These are phyloP conservation scores for Talaromyces thailandensis DNA, from an alignment of 495 filamentous ascomycete genomes.

Conservation along the genomic window DNA sequence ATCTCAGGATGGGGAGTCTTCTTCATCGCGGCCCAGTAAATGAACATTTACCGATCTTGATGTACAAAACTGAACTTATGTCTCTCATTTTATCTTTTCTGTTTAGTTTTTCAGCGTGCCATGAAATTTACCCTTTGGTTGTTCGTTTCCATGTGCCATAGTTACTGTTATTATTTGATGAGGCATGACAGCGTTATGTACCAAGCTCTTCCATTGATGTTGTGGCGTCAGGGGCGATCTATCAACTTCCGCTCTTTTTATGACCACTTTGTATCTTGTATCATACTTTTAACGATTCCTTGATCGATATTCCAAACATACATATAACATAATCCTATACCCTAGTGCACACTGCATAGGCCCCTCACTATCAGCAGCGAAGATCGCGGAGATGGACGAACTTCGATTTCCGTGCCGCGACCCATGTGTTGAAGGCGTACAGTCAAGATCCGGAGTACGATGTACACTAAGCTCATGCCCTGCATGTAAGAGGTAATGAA, in stretches of 20 bases:
- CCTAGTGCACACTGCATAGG: not conserved
- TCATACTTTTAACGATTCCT: not conserved
- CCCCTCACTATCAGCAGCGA: not conserved
- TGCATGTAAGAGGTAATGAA: no score
- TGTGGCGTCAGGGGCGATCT: not conserved
- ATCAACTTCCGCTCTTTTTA: not conserved
- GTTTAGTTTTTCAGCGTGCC: not conserved
- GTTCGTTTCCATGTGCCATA: not conserved
- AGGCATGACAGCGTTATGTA: not conserved
- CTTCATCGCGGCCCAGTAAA: not conserved
- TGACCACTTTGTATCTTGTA: not conserved
- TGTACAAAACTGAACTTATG: not conserved
- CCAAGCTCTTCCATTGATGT: not conserved
- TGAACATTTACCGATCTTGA: not conserved
- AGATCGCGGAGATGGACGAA: not conserved
- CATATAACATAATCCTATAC: not conserved
- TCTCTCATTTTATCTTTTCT: not conserved
- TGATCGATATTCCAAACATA: not conserved
- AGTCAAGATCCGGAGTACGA: no score
- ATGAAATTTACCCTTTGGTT: not conserved
- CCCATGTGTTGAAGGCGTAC: not conserved
- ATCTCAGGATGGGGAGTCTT: slow-evolving; percentile 6
- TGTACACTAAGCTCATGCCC: no score
- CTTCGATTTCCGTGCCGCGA: not conserved
- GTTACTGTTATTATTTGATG: not conserved